Base-by-base conservation (phyloP, 148 eudicot genomes). In the Spergularia marina region DNA sequence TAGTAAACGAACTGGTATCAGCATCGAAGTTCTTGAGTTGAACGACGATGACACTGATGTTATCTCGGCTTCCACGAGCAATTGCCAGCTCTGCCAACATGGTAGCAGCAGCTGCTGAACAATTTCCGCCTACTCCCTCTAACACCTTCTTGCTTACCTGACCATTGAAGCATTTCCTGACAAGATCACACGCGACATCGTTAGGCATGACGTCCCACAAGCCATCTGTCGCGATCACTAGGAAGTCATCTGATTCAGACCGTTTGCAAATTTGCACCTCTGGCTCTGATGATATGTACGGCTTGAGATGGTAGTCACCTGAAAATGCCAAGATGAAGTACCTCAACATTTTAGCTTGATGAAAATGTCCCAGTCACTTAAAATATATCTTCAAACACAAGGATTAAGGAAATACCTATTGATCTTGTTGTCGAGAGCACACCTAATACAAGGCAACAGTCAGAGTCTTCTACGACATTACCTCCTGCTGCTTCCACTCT, bases 181-280 rank as follows among this genome's bases (percentile, higher is more conserved):
- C 92, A 0, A 86, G 58, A 10, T 85, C 82, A 12, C 84, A 74
- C 1, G 88, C 92, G 3, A 69, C 15, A 12, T 85, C 87, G 21
- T 85, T 83, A 1, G 82, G 25, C 15, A 88, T 79, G n/a, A 88
- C 88, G 58, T 86, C 89, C 86, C 89, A 88, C 40, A 88, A 49
- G 1, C 91, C 91, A 36, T 84, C 85, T 12, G 78, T 86, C 3
- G 85, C 91, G 18, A 88, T 76, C 44, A 88, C 81, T 0, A 84
- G 80, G 56, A 87, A 88, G 11, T 83, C 75, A 15, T 86, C 89
- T 51, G 66, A 21, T 15, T 4, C 56, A 12, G n/a, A 54, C 11
- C 89, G 85, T 20, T 78, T 71, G 23, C 68, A 76, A 1, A 86
- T 75, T 12, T 71, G 66, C 11, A 85, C 85, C 53, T 86, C 89